These are phyloP conservation scores for Taxillus chinensis DNA, from an alignment of 164 flowering plant species.

Conservation along the genomic window DNA sequence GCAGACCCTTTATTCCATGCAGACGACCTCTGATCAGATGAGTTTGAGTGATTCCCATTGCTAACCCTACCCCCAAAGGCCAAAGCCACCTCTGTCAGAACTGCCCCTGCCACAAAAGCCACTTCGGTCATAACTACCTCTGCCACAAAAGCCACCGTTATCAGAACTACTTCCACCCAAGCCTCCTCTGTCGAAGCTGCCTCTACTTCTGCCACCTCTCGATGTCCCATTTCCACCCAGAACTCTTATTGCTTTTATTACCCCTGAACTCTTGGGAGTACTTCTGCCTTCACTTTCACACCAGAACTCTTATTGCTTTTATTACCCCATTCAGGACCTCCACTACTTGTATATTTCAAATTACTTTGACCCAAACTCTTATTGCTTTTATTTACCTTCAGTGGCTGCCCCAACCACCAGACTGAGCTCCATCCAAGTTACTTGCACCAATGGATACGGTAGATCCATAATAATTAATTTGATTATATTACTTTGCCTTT, in stretches of 20 bases:
- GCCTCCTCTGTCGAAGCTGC: neutral
- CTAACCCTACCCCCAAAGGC: no score
- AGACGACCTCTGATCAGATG: neutral
- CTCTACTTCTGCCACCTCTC: neutral
- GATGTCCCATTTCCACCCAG: neutral
- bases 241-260: no score
- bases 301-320: no score
- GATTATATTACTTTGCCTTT: no score
- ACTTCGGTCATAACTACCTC: neutral
- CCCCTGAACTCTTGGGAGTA: no score
- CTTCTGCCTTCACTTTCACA: no score
- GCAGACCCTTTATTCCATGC: constrained; percentile 1
- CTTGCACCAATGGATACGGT: no score
- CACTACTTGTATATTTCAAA: neutral
- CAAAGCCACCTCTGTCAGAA: no score
- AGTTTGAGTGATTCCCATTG: neutral
- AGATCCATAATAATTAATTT: no score
- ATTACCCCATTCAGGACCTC: neutral
- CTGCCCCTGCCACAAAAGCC: no score
- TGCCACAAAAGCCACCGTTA: neutral
- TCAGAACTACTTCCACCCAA: neutral
- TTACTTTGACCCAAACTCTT: neutral
- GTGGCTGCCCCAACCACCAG: no score
- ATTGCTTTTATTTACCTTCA: neutral
- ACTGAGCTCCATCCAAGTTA: no score